Evolutionary conservation across 2,329 filamentous ascomycete genomes (phyloP), one percentile per base, ranked within the genome.

Genomic region (Calonectria montana): DNA sequence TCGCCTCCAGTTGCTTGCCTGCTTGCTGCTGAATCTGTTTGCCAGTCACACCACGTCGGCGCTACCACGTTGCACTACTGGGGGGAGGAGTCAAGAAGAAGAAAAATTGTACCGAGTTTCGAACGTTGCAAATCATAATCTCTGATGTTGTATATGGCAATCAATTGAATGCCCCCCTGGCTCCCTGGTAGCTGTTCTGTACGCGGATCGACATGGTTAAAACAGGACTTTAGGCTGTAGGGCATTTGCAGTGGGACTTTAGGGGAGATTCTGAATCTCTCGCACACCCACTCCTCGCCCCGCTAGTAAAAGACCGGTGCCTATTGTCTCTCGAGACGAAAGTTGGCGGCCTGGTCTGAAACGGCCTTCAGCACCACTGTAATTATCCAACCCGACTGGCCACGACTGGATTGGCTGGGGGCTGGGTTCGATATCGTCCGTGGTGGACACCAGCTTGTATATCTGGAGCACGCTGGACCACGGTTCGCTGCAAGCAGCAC

Each of bases 191-290:
- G 25, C 31, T 35, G 7, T 35, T 35, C 31, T 35, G 31, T 39
- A 35, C 53, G n/a, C 53, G 31, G 53, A 59, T 39, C 53, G 53
- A 35, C 53, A 59, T 37, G 35, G 53, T 59, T 59, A 59, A 50
- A 50, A 50, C 23, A 50, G 35, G 31, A 13, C 23, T 31, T 25
- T n/a, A 37, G 23, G 53, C 25, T 21, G 29, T 21, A 21, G 50
- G 31, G 27, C 18, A 15, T 16, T 21, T 5, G 27, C 16, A 29
- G 27, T 29, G 48, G 48, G 25, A 53, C 31, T 57, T 39, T 31
- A 7, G 53, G 31, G 13, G 53, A 12, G 18, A 27, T n/a, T 25
- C 15, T n/a, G 2, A 3, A 10, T 12, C 50, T 35, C 31, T 37
- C 18, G 29, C 27, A 35, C 29, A 35, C 29, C 50, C 31, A 12